Conservation (phyloP, 129 eudicot species). For the Apium graveolens region DNA sequence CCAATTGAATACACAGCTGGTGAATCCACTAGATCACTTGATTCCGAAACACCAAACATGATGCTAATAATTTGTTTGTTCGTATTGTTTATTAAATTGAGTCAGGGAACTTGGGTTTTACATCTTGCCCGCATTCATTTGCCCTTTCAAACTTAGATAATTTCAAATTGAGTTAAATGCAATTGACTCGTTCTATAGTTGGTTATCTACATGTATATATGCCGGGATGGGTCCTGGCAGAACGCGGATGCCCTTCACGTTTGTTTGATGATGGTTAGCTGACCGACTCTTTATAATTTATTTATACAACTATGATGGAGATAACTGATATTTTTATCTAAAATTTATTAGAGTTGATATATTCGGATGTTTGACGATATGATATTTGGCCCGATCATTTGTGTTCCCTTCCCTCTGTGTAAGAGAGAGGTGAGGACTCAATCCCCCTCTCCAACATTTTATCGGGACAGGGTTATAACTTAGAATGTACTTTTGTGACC, state of each 20-base stretch:
- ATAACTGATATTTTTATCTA: too few species aligned
- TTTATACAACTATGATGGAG: not conserved
- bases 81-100: not conserved
- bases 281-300: not conserved
- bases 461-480: too few species aligned
- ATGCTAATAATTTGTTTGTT: not conserved
- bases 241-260: not conserved
- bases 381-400: too few species aligned
- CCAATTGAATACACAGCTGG: too few species aligned
- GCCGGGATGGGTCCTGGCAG: not conserved
- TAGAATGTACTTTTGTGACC: too few species aligned
- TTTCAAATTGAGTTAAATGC: not conserved
- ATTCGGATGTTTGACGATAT: too few species aligned
- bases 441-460: too few species aligned
- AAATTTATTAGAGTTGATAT: too few species aligned
- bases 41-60: constrained; percentile 1
- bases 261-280: not conserved
- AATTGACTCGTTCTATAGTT: not conserved
- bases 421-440: too few species aligned
- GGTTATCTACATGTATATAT: too few species aligned
- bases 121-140: not conserved
- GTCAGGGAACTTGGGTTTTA: not conserved
- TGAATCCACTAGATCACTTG: not conserved
- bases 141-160: not conserved
- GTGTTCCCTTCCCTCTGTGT: too few species aligned